Base-by-base conservation (phyloP, 1,284 basidiomycete genomes). In the Ustilago lituana region DNA sequence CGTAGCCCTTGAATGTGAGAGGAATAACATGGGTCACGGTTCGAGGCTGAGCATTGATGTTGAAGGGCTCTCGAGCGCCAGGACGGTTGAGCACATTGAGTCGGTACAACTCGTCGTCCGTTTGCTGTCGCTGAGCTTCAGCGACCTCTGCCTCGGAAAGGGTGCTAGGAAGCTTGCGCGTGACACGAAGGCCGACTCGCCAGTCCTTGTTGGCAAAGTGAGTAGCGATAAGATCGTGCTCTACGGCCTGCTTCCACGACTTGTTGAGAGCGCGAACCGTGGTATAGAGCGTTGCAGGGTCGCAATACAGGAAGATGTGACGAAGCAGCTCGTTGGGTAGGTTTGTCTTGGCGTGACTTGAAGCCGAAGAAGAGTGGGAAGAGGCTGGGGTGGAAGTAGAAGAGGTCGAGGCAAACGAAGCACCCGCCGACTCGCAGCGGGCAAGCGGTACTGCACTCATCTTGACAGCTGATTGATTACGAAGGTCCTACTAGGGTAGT, bases 261-360 rank as follows among this genome's bases (percentile, higher is more conserved):
- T 43, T 50, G 39, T 65, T 71, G 39, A 79, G 65, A 11, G 61
- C 39, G n/a, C 77, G 70, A 4, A 79, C 49, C 9, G 60, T 54
- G 36, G 70, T 74, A 62, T 72, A 77, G 43, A 79, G 74, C 17
- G 76, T 76, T 23, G 74, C 72, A 14, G 77, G 77, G 32, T 79
- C 77, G 47, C 74, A 70, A 23, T 74, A 71, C 17, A 75, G 62
- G 58, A 79, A 79, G 44, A 79, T 77, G 53, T 60, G 55, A 27
- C 68, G 59, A n/a, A 77, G 65, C 8, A 79, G 29, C 51, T 79
- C 77, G 61, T 60, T 60, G 24, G 77, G 77, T 4, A 79, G 74
- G 6, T 63, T 35, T 4, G 29, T 17, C 8, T 53, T 55, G 44
- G 39, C 27, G 39, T 56, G 48, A 10, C 51, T 52, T 33, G 66